Evolutionary conservation across 768 basidiomycete genomes (phyloP).

Genomic region (Tricholoma saponaceum): DNA sequence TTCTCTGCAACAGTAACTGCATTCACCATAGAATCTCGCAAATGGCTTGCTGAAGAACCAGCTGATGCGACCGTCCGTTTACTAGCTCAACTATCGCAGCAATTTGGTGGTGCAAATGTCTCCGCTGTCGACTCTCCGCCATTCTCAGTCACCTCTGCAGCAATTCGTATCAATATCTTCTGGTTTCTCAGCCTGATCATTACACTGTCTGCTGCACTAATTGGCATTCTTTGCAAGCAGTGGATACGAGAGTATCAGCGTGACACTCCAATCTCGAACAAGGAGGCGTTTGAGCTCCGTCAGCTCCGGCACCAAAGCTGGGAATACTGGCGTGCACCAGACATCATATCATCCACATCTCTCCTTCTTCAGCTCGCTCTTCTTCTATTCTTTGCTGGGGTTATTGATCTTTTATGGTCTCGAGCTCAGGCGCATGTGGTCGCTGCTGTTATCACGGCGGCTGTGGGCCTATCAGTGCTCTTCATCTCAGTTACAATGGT

Average conservation of each 20-base stretch:
- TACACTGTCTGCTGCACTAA: conserved; percentile 21
- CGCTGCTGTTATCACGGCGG: conserved; percentile 5
- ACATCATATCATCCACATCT: conserved; percentile 9
- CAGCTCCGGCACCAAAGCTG: conserved; percentile 14
- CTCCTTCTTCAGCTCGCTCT: conserved; percentile 12
- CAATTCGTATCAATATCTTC: conserved; percentile 22
- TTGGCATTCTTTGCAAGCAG: conserved; percentile 18
- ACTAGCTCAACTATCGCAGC: conserved; percentile 17
- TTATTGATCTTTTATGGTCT: conserved; percentile 13
- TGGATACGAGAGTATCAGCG: conserved; percentile 5
- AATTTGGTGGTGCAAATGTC: neutral
- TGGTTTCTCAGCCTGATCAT: conserved; percentile 27
- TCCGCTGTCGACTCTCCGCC: neutral
- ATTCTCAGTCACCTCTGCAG: conserved; percentile 12
- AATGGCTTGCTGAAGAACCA: conserved; percentile 26
- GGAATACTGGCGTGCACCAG: conserved; percentile 11
- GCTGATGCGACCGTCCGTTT: conserved; percentile 21
- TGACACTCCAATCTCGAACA: neutral
- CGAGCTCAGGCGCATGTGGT: conserved; percentile 1
- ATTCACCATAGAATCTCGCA: conserved; percentile 34
- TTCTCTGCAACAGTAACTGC: conserved; percentile 36
- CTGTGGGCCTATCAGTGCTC: neutral
- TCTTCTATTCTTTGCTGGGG: conserved; percentile 15
- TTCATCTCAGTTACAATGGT: neutral
- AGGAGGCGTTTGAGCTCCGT: conserved; percentile 4